Evolutionary conservation across 1,139 yeast species (phyloP), one percentile per base, ranked within the genome.

Genomic region (Yamadazyma dushanensis): DNA sequence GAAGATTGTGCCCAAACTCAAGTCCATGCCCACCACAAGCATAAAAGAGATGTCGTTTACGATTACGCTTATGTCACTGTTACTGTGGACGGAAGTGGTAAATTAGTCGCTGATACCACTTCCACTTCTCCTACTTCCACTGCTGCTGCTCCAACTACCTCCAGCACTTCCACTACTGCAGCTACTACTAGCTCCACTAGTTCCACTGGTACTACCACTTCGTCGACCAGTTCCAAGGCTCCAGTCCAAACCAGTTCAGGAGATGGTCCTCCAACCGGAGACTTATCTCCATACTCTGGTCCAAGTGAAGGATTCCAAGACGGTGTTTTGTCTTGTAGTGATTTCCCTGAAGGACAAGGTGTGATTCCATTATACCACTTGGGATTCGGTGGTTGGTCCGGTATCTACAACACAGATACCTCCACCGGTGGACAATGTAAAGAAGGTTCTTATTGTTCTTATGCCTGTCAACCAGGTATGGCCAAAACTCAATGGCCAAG

Each of bases 391-490:
- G 92, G 92, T 46, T 84, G 78, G 80, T 73, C 92, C 32, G 83
- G 87, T 57, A 66, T 83, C 50, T 80, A 80, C 70, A 77, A 78
- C 57, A 60, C 70, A 52, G 59, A 74, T 47, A 85, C 84, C 54
- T 72, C 78, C 33, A 79, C 88, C 41, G 81, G 87, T 41, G 73
- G 83, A 41, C 57, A 70, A 31, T 84, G 94, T 72, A 59, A 71
- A 47, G 89, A 83, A 44, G 92, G 89, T 41, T 74, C 76, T 53
- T 83, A 82, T 74, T 84, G 94, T 63, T 84, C 92, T 39, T 84
- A 84, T 59, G 88, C 92, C 45, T 84, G 94, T 67, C 90, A 83
- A 66, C 78, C 92, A 39, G 94, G 94, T 77, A 83, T 83, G 92
- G 83, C 92, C 52, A 84, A 84, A 72, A 83, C 92, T 40, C 94